Conservation (phyloP, 352 stramenopile genomes). For the Phytophthora citrophthora region DNA sequence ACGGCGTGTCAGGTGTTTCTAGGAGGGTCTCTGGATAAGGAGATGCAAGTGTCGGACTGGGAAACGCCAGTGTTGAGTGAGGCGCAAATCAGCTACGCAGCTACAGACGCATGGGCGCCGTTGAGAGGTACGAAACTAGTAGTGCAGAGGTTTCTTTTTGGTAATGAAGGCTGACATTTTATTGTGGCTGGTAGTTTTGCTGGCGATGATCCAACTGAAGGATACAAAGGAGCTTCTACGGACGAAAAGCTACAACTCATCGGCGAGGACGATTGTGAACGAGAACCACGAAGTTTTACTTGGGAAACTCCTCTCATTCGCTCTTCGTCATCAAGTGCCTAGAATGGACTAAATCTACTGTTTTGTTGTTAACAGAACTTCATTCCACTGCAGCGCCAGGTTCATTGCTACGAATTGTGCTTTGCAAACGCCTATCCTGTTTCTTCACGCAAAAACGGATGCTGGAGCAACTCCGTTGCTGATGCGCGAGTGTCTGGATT, state of each 20-base stretch:
- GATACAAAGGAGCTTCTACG: conserved; percentile 59
- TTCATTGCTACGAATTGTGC: too few relatives aligned
- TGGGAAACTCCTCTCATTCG: conserved; percentile 50
- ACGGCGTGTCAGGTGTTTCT: conserved; percentile 83
- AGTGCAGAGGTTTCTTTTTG: not conserved
- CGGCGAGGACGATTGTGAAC: conserved; percentile 40
- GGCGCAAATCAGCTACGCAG: conserved; percentile 81
- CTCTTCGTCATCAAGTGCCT: conserved; percentile 29
- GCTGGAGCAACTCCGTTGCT: conserved; percentile 83
- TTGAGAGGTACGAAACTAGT: conserved; percentile 56
- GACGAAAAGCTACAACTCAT: conserved; percentile 74
- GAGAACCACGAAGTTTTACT: conserved; percentile 58
- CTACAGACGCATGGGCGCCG: conserved; percentile 81
- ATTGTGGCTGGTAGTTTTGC: conserved; percentile 56
- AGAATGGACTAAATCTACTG: conserved; percentile 13
- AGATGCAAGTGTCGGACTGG: conserved; percentile 90
- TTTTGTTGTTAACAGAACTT: conserved; percentile 12
- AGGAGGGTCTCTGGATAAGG: conserved; percentile 69
- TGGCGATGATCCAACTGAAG: conserved; percentile 76
- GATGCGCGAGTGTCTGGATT: conserved; percentile 72
- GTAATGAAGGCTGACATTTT: conserved; percentile 1
- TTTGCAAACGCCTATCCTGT: not conserved
- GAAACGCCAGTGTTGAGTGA: conserved; percentile 65
- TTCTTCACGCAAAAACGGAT: conserved; percentile 47
- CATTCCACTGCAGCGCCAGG: not conserved